A percentile compares a stretch with the other conserved stretches of the same genome.
Conservation (phyloP, 2,329 filamentous ascomycete genomes). For the Zopfia rhizophila region DNA sequence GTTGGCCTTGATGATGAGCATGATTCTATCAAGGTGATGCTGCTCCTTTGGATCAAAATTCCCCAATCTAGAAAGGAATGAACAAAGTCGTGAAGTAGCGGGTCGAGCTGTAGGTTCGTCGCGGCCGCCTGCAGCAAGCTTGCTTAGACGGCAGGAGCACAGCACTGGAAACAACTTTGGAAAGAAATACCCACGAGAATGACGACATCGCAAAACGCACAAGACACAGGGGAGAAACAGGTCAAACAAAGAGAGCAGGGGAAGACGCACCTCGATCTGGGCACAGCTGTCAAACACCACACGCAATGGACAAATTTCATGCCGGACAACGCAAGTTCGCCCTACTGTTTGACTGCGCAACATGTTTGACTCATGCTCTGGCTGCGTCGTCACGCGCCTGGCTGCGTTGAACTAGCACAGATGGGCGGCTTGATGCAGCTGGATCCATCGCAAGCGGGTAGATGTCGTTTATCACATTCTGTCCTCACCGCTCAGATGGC, state of each 20-base stretch:
- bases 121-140: no score
- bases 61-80: no score
- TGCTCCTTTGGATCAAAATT: no score
- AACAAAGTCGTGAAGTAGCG: no score
- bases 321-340: no score
- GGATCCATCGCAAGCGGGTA: conserved; percentile 10
- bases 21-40: no score
- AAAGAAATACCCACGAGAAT: conserved; percentile 1
- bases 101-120: no score
- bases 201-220: neutral
- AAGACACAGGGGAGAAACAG: conserved; percentile 24
- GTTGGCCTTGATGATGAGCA: no score
- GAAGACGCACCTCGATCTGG: conserved; percentile 41
- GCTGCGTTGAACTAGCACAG: conserved; percentile 24
- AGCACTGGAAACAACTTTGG: no score
- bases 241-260: conserved; percentile 28
- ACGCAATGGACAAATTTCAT: no score
- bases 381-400: conserved; percentile 26
- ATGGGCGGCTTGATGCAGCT: conserved; percentile 5
- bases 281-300: conserved; percentile 20
- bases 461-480: conserved; percentile 1
- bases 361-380: conserved; percentile 13
- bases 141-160: no score
- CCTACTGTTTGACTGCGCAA: conserved; percentile 18
- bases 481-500: conserved; percentile 7